phyloP scores from a whole-genome alignment of 768 basidiomycete species.

The Cubamyces lactineus region DNA sequence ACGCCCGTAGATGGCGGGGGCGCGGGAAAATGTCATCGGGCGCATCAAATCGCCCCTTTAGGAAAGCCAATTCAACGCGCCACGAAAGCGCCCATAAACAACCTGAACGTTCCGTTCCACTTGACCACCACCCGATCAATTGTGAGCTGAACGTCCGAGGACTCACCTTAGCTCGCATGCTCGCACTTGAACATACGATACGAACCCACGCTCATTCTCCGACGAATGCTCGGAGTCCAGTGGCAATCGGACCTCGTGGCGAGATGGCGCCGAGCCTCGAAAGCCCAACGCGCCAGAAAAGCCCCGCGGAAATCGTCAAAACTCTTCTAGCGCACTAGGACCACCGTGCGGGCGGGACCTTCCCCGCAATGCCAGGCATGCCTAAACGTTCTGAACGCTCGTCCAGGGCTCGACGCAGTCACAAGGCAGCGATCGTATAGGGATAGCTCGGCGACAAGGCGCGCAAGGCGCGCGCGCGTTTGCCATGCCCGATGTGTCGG shows the following conservation, averaged over 20 bases:
- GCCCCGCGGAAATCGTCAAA: slow-evolving; percentile 8
- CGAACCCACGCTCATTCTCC: not conserved
- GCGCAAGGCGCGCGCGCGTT: not conserved
- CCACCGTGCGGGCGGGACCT: not conserved
- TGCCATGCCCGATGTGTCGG: too few species aligned
- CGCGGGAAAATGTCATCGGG: slow-evolving; percentile 13
- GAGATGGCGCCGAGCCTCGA: not conserved
- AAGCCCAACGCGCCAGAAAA: slow-evolving; percentile 10
- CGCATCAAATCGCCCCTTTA: slow-evolving; percentile 4
- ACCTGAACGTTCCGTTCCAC: too few species aligned
- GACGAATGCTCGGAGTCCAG: not conserved
- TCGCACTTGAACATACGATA: not conserved
- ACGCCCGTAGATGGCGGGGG: slow-evolving; percentile 10
- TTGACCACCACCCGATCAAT: too few species aligned
- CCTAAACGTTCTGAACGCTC: too few species aligned
- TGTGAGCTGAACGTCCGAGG: too few species aligned
- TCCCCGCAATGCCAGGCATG: not conserved
- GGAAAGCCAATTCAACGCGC: not conserved
- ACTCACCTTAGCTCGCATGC: not conserved
- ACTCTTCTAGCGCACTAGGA: slow-evolving; percentile 9
- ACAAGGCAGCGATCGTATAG: too few species aligned
- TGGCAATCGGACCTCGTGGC: slow-evolving; percentile 9
- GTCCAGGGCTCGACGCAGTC: too few species aligned
- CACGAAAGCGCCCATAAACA: too few species aligned
- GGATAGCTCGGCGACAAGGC: not conserved